Evolutionary conservation across 2,329 filamentous ascomycete genomes (phyloP).

Genomic region (Colletotrichum sp.): DNA sequence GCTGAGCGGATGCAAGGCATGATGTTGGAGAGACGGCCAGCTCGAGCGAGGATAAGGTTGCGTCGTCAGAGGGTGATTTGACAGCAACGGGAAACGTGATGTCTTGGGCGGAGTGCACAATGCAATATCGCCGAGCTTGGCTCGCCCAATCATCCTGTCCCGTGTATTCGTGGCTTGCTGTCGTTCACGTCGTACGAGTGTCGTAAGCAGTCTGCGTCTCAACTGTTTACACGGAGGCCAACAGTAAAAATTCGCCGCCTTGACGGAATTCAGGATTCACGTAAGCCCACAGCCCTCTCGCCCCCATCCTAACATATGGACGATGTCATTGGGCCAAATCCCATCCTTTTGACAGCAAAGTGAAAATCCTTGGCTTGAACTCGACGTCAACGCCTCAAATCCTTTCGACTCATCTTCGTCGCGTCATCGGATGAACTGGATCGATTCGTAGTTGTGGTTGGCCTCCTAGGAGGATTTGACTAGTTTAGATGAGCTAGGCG

Average conservation of each 20-base stretch:
- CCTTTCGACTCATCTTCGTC: background rate
- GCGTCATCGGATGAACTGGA: background rate
- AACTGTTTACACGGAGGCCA: background rate
- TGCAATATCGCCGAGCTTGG: background rate
- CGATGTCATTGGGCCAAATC: background rate
- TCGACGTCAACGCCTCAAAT: background rate
- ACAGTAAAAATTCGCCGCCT: background rate
- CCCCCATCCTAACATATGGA: background rate
- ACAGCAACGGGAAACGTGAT: background rate
- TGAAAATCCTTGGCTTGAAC: background rate
- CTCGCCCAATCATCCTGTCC: background rate
- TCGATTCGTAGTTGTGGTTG: background rate
- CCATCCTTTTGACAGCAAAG: background rate
- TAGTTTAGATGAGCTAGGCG: background rate
- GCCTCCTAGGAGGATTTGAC: background rate
- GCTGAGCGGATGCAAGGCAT: conserved; percentile 3
- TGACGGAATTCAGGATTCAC: background rate
- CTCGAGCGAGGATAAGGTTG: background rate
- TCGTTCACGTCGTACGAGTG: background rate
- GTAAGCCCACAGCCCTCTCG: background rate
- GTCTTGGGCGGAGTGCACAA: background rate
- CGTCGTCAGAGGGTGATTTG: background rate
- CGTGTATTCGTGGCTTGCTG: background rate
- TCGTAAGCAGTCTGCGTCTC: background rate
- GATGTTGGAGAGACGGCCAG: background rate